Conservation (phyloP, 176 grass and related monocot genomes). For the Tuctoria greenei region DNA sequence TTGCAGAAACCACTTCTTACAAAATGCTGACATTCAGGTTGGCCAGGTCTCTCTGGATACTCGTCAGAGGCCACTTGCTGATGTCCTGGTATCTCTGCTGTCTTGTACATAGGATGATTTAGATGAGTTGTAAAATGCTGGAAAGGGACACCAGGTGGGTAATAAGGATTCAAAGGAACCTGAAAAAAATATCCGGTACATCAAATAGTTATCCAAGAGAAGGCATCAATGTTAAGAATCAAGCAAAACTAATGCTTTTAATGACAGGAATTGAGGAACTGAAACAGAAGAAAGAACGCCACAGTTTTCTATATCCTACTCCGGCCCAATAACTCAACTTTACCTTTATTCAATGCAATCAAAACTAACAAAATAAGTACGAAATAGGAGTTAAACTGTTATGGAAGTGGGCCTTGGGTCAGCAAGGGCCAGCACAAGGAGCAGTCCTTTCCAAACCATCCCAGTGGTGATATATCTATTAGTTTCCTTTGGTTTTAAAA, state of each 20-base stretch:
- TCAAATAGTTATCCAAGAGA: slow-evolving; percentile 27
- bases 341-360: background rate
- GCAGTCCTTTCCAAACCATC: no score
- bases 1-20: slow-evolving; percentile 82
- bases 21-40: slow-evolving; percentile 84
- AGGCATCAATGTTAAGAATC: slow-evolving; percentile 5
- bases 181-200: slow-evolving; percentile 36
- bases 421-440: no score
- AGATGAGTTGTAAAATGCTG: slow-evolving; percentile 57
- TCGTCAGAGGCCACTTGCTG: slow-evolving; percentile 54
- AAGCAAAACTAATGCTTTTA: background rate
- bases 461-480: no score
- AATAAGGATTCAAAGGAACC: slow-evolving; percentile 70
- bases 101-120: slow-evolving; percentile 52
- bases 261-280: background rate
- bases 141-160: slow-evolving; percentile 44
- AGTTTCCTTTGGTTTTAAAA: no score
- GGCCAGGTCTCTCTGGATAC: slow-evolving; percentile 84
- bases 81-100: slow-evolving; percentile 43
- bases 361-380: background rate
- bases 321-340: background rate
- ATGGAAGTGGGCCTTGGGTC: no score
- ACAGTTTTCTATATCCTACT: background rate
- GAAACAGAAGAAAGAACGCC: background rate
- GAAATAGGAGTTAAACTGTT: background rate